A percentile compares a stretch with the other conserved stretches of the same genome.
Evolutionary conservation across 495 filamentous ascomycete species (phyloP).

Genomic region (Staphylotrichum tortipilum): DNA sequence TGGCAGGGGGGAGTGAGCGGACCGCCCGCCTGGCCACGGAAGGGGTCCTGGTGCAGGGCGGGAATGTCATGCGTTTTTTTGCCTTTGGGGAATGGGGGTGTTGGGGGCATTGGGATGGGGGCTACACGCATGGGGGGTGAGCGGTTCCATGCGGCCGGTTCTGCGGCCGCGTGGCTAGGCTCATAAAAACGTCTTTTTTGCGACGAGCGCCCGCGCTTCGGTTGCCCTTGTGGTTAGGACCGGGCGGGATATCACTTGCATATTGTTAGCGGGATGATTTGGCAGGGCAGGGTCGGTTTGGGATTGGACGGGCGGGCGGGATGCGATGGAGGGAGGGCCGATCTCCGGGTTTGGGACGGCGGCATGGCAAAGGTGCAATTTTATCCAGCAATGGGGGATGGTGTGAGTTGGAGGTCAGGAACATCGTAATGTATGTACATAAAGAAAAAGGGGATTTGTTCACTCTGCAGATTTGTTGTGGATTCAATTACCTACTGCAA

Average conservation of each 20-base stretch:
- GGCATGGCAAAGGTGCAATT: no score
- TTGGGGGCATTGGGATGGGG: neutral
- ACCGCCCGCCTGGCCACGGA: conserved; percentile 2
- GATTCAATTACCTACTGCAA: no score
- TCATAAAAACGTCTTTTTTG: conserved; percentile 1
- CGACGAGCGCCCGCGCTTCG: neutral
- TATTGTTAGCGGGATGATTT: neutral
- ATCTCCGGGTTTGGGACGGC: neutral
- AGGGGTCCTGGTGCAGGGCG: conserved; percentile 12
- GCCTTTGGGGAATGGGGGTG: no score
- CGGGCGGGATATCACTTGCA: conserved; percentile 15
- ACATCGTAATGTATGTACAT: neutral
- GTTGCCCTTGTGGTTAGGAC: conserved; percentile 1
- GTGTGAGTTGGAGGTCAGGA: neutral
- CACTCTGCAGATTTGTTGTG: no score
- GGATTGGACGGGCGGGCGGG: conserved; percentile 6
- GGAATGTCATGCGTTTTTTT: conserved; percentile 17
- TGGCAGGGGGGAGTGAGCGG: conserved; percentile 32
- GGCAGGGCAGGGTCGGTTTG: neutral
- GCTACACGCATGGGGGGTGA: neutral
- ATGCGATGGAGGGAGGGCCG: neutral
- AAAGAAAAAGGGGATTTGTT: no score
- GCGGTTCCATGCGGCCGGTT: conserved; percentile 22
- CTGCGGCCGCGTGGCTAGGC: conserved; percentile 21
- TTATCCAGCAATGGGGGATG: neutral